Percentiles rank a stretch among this genome's conserved stretches.
phyloP scores from a whole-genome alignment of 768 basidiomycete genomes.

The Aureoboletus auriporus region DNA sequence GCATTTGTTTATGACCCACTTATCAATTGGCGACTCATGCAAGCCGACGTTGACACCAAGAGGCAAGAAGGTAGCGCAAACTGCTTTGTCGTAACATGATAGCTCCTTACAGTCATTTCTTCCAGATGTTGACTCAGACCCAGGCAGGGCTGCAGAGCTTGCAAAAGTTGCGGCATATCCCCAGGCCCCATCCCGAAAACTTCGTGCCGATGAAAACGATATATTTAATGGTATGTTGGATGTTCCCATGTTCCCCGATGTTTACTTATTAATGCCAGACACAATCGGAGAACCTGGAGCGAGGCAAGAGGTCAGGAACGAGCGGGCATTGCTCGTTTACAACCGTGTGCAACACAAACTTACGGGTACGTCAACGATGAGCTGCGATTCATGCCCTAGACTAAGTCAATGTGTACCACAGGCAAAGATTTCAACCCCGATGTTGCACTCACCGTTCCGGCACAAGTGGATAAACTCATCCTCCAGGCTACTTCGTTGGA shows the following conservation, averaged over 20 bases:
- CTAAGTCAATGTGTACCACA: conserved; percentile 23
- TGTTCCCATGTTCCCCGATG: background rate
- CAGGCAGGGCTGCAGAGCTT: conserved; percentile 57
- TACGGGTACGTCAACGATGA: conserved; percentile 53
- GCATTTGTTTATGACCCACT: conserved; percentile 98
- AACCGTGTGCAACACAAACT: conserved; percentile 94
- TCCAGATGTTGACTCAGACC: conserved; percentile 43
- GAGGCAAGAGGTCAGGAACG: conserved; percentile 84
- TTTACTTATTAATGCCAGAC: conserved; percentile 23
- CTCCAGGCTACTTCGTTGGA: conserved; percentile 90
- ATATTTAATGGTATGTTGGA: conserved; percentile 75
- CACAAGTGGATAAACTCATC: conserved; percentile 91
- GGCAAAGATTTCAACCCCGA: conserved; percentile 94
- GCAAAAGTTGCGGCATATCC: conserved; percentile 67
- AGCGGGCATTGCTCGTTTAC: conserved; percentile 85
- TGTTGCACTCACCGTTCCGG: conserved; percentile 62
- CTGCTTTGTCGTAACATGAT: background rate
- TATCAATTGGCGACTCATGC: conserved; percentile 94
- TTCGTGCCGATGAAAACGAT: conserved; percentile 90
- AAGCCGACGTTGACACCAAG: conserved; percentile 71
- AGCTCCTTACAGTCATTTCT: background rate
- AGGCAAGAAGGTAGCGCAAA: conserved; percentile 58
- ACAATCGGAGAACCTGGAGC: conserved; percentile 51
- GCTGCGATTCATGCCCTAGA: background rate
- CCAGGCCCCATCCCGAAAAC: conserved; percentile 75